Base-by-base conservation (phyloP, 169 alveolate genomes). In the Babesia bovis region DNA sequence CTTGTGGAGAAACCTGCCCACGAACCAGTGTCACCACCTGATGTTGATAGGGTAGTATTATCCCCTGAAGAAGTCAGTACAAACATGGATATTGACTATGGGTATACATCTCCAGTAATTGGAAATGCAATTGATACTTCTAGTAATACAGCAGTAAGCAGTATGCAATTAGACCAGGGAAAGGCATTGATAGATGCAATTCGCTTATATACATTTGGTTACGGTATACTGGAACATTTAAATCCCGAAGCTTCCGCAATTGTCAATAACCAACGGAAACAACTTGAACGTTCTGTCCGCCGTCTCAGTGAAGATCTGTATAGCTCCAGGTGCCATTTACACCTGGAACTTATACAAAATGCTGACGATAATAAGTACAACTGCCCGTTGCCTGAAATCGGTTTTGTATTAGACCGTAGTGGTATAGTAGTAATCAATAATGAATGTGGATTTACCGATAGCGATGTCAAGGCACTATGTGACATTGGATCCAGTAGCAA, bases 291-390 rank as follows among this genome's bases (percentile, higher is more conserved):
- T 33, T 44, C 76, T n/a, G 35, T 72, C 0, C 30, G 72, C 28
- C 58, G 84, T 33, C 42, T 84, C 28, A 55, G 81, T 12, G 69
- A 53, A n/a, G 76, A 83, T 38, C 74, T 84, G 13, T 84, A 84
- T 41, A 40, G 58, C 40, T 59, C 25, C 25, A 42, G 57, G 0
- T 40, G 44, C 4, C 90, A 84, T 26, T 52, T 83, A 19, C 63
- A 63, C 40, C 50, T 50, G 47, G 90, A 84, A 40, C 51, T 84
- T 9, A 49, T 84, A 25, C 90, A 84, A 66, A 84, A 84, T 41
- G 90, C 90, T 3, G 90, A 84, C 40, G 90, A 84, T 67, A 84
- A 84, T 26, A 25, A 36, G 9, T 84, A 84, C 40, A 55, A 68
- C 45, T 41, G 55, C 30, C 40, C 42, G 19, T 13, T 38, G 3